Percentiles rank a stretch among this genome's conserved stretches.
phyloP scores from a whole-genome alignment of 1,139 yeast species.

The Blastobotrys elegans region DNA sequence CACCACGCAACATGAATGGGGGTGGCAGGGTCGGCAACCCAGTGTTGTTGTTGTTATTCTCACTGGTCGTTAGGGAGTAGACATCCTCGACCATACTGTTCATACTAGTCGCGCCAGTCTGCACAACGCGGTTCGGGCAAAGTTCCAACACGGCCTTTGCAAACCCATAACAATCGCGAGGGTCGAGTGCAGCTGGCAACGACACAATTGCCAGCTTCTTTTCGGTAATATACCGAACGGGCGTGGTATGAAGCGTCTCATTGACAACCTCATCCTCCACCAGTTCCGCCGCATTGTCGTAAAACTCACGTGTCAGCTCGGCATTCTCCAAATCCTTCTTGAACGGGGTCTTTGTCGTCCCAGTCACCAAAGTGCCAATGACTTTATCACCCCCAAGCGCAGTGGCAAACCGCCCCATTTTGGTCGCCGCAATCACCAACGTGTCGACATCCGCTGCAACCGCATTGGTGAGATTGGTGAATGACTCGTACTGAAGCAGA shows the following conservation, averaged over 20 bases:
- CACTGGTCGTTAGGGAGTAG: constrained; percentile 14
- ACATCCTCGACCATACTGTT: constrained; percentile 16
- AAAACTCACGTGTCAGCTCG: background rate
- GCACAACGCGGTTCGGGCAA: constrained; percentile 17
- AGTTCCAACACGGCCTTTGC: constrained; percentile 17
- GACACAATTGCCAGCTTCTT: background rate
- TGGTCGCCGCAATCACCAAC: constrained; percentile 22
- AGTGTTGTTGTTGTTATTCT: background rate
- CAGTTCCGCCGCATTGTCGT: background rate
- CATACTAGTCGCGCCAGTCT: constrained; percentile 22
- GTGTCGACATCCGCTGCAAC: constrained; percentile 6
- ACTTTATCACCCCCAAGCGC: constrained; percentile 5
- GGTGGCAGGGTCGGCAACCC: constrained; percentile 18
- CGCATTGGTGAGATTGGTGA: constrained; percentile 17
- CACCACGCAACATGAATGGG: constrained; percentile 28
- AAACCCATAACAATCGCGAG: constrained; percentile 21
- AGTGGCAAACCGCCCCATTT: constrained; percentile 18
- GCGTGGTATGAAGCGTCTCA: background rate
- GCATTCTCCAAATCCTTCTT: background rate
- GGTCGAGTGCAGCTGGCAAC: constrained; percentile 14
- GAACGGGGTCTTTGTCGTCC: constrained; percentile 12
- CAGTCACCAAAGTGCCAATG: constrained; percentile 17
- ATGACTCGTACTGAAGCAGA: constrained; percentile 18
- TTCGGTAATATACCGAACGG: background rate
- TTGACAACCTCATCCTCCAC: background rate